A percentile compares a stretch with the other conserved stretches of the same genome.
Evolutionary conservation across 2,329 filamentous ascomycete genomes (phyloP).

Genomic region (Pseudogymnoascus sp.): DNA sequence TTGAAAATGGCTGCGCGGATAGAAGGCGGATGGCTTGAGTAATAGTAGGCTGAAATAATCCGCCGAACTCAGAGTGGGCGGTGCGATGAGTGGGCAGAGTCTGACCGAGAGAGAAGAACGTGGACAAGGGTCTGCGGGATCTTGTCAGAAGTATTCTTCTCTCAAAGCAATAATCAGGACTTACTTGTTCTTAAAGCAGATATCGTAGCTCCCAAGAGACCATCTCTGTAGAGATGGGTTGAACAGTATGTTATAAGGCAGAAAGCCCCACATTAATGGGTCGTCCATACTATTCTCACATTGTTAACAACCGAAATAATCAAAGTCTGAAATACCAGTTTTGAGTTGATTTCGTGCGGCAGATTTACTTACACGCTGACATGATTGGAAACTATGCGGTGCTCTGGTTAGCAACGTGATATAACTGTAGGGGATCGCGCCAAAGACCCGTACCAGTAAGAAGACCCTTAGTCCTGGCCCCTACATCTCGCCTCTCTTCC

Average conservation of each 20-base stretch:
- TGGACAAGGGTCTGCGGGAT: slow-evolving; percentile 51
- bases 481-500: slow-evolving; percentile 62
- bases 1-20: slow-evolving; percentile 48
- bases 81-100: slow-evolving; percentile 81
- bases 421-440: background rate
- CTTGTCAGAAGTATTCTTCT: background rate
- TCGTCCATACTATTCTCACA: slow-evolving; percentile 67
- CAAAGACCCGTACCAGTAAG: slow-evolving; percentile 60
- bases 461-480: slow-evolving; percentile 63
- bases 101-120: slow-evolving; percentile 85
- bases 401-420: slow-evolving; percentile 13
- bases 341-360: background rate
- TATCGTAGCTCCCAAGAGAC: slow-evolving; percentile 87
- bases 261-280: slow-evolving; percentile 83
- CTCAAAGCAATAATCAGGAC: slow-evolving; percentile 19
- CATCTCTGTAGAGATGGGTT: slow-evolving; percentile 73
- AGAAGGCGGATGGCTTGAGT: slow-evolving; percentile 78
- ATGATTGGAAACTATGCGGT: slow-evolving; percentile 68
- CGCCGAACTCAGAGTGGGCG: slow-evolving; percentile 67
- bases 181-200: slow-evolving; percentile 84
- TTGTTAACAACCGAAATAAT: slow-evolving; percentile 14
- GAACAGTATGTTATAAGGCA: slow-evolving; percentile 68
- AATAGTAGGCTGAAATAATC: slow-evolving; percentile 83
- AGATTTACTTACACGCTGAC: slow-evolving; percentile 72
- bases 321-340: background rate